Percentiles rank a stretch among this genome's conserved stretches.
Evolutionary conservation across 768 basidiomycete genomes (phyloP).

Genomic region (Mycena albidolilacea): DNA sequence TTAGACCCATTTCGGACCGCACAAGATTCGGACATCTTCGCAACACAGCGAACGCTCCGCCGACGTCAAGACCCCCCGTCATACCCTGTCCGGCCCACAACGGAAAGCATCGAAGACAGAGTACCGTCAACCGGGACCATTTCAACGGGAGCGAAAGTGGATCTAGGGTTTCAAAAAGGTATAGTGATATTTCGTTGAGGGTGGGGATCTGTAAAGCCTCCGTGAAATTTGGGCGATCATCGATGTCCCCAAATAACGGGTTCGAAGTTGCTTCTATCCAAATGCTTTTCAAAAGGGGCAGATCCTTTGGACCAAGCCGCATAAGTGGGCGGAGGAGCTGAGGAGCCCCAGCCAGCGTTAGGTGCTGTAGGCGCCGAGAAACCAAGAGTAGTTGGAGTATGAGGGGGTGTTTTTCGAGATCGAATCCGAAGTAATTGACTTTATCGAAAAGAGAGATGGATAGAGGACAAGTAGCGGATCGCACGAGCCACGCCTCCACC

Average conservation of each 20-base stretch:
- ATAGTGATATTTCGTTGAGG: neutral
- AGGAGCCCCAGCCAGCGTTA: neutral
- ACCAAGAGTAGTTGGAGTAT: neutral
- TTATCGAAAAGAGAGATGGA: neutral
- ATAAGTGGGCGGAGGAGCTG: neutral
- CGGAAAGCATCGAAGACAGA: neutral
- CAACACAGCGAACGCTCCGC: neutral
- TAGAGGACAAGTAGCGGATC: neutral
- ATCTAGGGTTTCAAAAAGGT: neutral
- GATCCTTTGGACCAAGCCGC: no score
- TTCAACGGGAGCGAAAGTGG: neutral
- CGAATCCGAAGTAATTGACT: neutral
- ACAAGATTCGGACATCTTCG: conserved; percentile 16
- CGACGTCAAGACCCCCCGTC: neutral
- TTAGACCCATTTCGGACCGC: neutral
- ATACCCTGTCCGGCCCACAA: neutral
- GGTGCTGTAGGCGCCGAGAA: neutral
- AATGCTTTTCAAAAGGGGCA: neutral
- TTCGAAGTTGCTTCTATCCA: neutral
- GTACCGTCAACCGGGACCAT: conserved; percentile 9
- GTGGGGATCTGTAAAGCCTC: neutral
- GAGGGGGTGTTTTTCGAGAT: neutral
- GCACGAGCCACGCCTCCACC: neutral
- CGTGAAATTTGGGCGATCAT: neutral
- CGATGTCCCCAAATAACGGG: neutral